Evolutionary conservation across 176 grass and related monocot genomes (phyloP).

Genomic region (Hsuehochloa calcarea): DNA sequence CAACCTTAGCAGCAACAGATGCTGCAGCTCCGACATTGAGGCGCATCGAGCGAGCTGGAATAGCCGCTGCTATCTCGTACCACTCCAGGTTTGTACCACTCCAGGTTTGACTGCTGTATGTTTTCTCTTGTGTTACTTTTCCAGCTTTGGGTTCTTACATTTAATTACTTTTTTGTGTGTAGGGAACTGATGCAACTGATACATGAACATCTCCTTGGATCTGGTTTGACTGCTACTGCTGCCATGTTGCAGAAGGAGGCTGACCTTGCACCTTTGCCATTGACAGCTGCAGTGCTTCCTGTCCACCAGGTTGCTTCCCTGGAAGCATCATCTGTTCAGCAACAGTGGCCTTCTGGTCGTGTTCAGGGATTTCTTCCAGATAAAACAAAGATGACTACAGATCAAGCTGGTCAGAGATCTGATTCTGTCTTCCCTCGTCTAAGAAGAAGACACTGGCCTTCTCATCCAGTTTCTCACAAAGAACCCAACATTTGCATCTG

Average conservation of each 20-base stretch:
- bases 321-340: conserved; percentile 60
- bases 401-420: conserved; percentile 46
- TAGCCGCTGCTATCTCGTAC: conserved; percentile 93
- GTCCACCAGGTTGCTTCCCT: conserved; percentile 63
- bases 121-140: conserved; percentile 21
- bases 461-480: conserved; percentile 61
- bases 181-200: conserved; percentile 95
- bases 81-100: conserved; percentile 98
- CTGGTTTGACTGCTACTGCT: conserved; percentile 77
- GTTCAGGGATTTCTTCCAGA: conserved; percentile 63
- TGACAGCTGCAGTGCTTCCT: conserved; percentile 44
- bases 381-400: conserved; percentile 32
- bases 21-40: conserved; percentile 89
- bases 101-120: conserved; percentile 59
- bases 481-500: conserved; percentile 37
- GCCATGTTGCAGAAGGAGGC: conserved; percentile 87
- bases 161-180: neutral
- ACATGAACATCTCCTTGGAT: conserved; percentile 93
- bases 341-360: conserved; percentile 78
- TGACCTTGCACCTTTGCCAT: conserved; percentile 65
- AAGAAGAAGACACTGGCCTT: conserved; percentile 79
- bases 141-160: conserved; percentile 15
- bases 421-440: conserved; percentile 45
- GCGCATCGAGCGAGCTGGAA: conserved; percentile 93
- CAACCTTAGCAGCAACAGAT: conserved; percentile 90